Evolutionary conservation across 1,139 yeast species (phyloP).

Genomic region (Yamadazyma atlantica): DNA sequence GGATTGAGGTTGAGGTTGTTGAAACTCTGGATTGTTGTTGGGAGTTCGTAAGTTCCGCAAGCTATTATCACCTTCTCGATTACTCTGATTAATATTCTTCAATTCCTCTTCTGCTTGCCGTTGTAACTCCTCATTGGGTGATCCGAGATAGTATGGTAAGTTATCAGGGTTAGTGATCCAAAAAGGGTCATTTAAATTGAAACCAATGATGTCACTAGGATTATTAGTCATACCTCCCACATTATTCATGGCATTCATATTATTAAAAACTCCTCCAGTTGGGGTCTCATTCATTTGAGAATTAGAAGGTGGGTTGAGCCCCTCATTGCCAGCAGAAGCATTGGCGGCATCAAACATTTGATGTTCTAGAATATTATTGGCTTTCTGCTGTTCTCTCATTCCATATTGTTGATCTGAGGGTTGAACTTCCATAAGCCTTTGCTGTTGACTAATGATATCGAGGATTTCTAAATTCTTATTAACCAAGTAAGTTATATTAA

Average conservation of each 20-base stretch:
- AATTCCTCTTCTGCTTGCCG: slow-evolving; percentile 6
- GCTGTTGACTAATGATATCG: slow-evolving; percentile 26
- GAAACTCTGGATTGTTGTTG: not conserved
- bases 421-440: slow-evolving; percentile 10
- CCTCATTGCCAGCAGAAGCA: too few relatives aligned
- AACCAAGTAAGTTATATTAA: slow-evolving; percentile 33
- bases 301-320: too few relatives aligned
- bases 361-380: not conserved
- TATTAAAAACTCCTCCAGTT: not conserved
- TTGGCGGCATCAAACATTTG: not conserved
- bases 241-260: not conserved
- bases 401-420: not conserved
- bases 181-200: slow-evolving; percentile 41
- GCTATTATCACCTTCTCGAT: not conserved
- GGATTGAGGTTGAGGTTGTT: slow-evolving; percentile 10
- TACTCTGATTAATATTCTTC: slow-evolving; percentile 1
- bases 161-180: slow-evolving; percentile 46
- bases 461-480: slow-evolving; percentile 34
- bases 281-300: too few relatives aligned
- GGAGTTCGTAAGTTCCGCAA: not conserved
- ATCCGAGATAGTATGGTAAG: slow-evolving; percentile 37
- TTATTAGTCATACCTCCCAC: slow-evolving; percentile 1
- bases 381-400: not conserved
- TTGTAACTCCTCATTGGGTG: slow-evolving; percentile 32
- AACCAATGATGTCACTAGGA: slow-evolving; percentile 15